Evolutionary conservation across 768 basidiomycete genomes (phyloP).

Genomic region (Calocybe indica): DNA sequence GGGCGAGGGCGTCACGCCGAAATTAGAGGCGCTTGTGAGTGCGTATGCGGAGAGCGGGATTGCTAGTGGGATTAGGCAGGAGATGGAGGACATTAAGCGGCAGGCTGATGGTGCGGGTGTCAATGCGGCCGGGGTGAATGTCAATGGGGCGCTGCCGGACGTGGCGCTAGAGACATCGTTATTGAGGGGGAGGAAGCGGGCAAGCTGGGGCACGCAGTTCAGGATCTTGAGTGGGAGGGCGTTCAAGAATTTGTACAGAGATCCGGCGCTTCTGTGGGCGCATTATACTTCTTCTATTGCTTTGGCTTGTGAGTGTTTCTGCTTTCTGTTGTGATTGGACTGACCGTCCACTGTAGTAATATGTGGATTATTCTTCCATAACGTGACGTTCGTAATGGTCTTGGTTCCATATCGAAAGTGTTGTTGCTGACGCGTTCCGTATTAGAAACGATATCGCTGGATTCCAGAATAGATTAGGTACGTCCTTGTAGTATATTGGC

Average conservation of each 20-base stretch:
- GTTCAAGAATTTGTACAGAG: slow-evolving; percentile 97
- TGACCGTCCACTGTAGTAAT: slow-evolving; percentile 46
- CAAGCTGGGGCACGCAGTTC: slow-evolving; percentile 88
- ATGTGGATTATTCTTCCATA: slow-evolving; percentile 90
- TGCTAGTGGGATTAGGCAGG: slow-evolving; percentile 51
- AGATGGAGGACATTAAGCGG: slow-evolving; percentile 47
- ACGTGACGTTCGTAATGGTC: slow-evolving; percentile 55
- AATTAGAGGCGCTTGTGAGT: slow-evolving; percentile 66
- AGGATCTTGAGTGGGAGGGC: slow-evolving; percentile 90
- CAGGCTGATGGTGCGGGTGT: slow-evolving; percentile 17
- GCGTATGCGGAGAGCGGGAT: slow-evolving; percentile 66
- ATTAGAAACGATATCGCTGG: slow-evolving; percentile 86
- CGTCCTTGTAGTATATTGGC: slow-evolving; percentile 7
- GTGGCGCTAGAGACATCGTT: slow-evolving; percentile 62
- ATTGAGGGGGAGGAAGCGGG: slow-evolving; percentile 70
- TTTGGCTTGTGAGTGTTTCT: slow-evolving; percentile 63
- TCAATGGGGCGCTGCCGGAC: slow-evolving; percentile 45
- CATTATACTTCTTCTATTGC: slow-evolving; percentile 85
- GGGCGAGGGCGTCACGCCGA: slow-evolving; percentile 40
- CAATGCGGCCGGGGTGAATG: slow-evolving; percentile 9
- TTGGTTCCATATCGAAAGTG: background rate
- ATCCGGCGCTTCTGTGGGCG: slow-evolving; percentile 84
- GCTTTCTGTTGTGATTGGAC: background rate
- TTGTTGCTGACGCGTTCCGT: background rate
- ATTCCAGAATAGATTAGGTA: slow-evolving; percentile 91